Base-by-base conservation (phyloP, 2,329 filamentous ascomycete species). In the Drechslera avenae region DNA sequence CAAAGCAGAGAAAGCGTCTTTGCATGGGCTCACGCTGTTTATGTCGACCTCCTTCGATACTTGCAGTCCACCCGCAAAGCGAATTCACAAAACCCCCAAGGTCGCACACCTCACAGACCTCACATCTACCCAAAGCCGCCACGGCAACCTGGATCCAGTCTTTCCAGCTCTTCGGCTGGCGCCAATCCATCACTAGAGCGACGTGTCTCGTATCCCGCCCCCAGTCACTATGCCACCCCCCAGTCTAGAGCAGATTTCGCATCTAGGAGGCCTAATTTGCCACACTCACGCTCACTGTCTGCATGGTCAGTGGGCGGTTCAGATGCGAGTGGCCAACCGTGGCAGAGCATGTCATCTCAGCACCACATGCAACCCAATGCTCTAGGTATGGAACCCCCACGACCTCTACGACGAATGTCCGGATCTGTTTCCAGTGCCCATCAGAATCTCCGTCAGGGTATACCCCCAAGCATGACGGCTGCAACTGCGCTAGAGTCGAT, bases 121-220 rank as follows among this genome's bases (percentile, higher is more conserved):
- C 80, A 78, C 52, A 85, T 86, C 42, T 86, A 83, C 49, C 84
- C 84, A 0, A 84, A 81, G 60, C 84, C 84, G 23, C 84, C 84
- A 14, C 79, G 80, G 37, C 81, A 84, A 58, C 81, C 82, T 21
- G 76, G 76, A 12, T 75, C 80, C 13, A 79, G 80, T 57, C 78
- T 81, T 46, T 78, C 76, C 17, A 60, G 52, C 17, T 69, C 74
- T 17, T 61, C 69, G 18, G 56, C 30, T 34, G 41, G 33, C 14
- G 48, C 14, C 16, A 53, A 53, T 43, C 76, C 73, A 55, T 64
- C 73, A 0, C 66, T 71, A 3, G 70, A 67, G 44, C 71, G 75
- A 52, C 72, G 71, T 16, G 53, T 64, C 40, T 59, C 60, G 1
- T 62, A 56, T 33, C 60, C 67, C 62, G 68, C 52, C 54, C 45